Evolutionary conservation across 2,329 filamentous ascomycete genomes (phyloP), one percentile per base, ranked within the genome.

Genomic region (Aspergillus versicolor): DNA sequence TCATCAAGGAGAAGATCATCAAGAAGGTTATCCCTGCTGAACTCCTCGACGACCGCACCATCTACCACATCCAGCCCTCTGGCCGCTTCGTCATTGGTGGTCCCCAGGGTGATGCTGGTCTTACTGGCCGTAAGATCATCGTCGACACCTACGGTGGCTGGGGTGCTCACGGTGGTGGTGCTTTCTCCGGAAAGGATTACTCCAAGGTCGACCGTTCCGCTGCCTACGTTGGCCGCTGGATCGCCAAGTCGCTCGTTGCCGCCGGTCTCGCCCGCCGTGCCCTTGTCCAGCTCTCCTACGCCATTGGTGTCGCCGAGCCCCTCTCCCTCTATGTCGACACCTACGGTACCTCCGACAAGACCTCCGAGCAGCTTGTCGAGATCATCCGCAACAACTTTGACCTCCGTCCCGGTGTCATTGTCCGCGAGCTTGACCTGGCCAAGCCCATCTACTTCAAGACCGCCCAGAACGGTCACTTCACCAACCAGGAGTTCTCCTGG

Each of bases 141-240:
- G 94, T 99, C 77, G 94, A 99, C 83, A 97, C 94, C 78, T 99
- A 99, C 83, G 94, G 94, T 84, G 94, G 94, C 73, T 97, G 94
- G 94, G 94, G 94, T 82, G 94, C 94, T 70, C 94, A 99, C 85
- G 94, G 94, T 85, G 94, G 94, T 84, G 94, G 94, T 89, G 94
- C 94, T 79, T 99, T 99, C 90, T 97, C 94, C 72, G 94, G 94
- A 74, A 99, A 99, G 89, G 94, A 99, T 80, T 99, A 97, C 88
- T 97, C 92, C 86, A 99, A 99, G 87, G 94, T 99, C 80, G 94
- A 99, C 77, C 91, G 94, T 71, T 97, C 94, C 53, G 94, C 94
- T 67, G 94, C 94, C 73, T 99, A 99, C 83, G 88, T 97, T 69
- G 92, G 86, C 68, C 92, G 94, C 77, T 99, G 94, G 94, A 92